These are phyloP conservation scores for Coffea eugenioides DNA, from an alignment of 257 asterid species.

Conservation along the genomic window DNA sequence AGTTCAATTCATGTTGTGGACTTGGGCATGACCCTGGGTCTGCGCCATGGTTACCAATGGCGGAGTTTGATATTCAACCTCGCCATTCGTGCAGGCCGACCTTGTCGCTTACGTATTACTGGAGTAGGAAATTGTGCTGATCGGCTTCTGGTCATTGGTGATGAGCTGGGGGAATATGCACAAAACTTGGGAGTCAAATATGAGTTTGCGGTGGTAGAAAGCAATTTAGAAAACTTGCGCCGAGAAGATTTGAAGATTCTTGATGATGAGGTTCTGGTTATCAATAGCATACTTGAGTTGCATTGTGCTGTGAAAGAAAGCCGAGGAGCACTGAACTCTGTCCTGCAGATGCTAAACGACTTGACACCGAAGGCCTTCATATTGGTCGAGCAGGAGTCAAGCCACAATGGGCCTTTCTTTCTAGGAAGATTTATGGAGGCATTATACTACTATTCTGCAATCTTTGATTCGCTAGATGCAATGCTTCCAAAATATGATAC, in stretches of 20 bases:
- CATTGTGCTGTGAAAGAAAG: constrained; percentile 87
- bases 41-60: constrained; percentile 75
- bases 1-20: constrained; percentile 75
- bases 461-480: constrained; percentile 73
- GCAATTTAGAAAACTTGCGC: constrained; percentile 56
- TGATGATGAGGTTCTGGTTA: constrained; percentile 57
- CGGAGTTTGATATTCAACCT: constrained; percentile 50
- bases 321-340: constrained; percentile 70
- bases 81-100: constrained; percentile 36
- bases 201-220: constrained; percentile 52
- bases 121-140: constrained; percentile 51
- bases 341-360: constrained; percentile 52
- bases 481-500: constrained; percentile 77
- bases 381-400: constrained; percentile 78
- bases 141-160: constrained; percentile 44
- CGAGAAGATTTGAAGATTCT: constrained; percentile 41
- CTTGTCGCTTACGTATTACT: constrained; percentile 48
- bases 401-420: constrained; percentile 84
- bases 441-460: constrained; percentile 69
- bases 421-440: constrained; percentile 88
- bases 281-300: constrained; percentile 68
- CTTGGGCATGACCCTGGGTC: constrained; percentile 67
- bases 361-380: constrained; percentile 61
- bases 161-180: constrained; percentile 55
- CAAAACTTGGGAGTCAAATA: constrained; percentile 35